phyloP scores from a whole-genome alignment of 1,139 yeast species.

The Tardiomyces depauwii region DNA sequence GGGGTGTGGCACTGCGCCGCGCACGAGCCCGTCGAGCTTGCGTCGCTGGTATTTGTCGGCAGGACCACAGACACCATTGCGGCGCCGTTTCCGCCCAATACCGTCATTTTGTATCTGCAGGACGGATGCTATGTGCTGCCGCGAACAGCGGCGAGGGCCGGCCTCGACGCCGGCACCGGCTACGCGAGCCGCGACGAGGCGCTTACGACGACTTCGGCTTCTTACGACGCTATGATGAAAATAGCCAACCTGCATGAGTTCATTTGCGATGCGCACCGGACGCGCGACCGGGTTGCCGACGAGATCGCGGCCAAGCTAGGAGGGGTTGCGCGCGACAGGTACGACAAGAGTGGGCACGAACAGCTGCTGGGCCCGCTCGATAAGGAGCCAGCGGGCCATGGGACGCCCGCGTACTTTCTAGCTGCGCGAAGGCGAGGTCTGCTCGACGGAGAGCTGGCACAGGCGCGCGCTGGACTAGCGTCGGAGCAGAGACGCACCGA shows the following conservation, averaged over 20 bases:
- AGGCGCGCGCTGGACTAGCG: neutral
- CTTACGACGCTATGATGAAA: constrained; percentile 32
- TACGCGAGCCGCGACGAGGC: constrained; percentile 4
- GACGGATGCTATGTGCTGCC: constrained; percentile 31
- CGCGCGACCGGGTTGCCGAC: constrained; percentile 15
- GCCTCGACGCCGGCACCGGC: constrained; percentile 2
- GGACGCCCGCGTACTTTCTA: neutral
- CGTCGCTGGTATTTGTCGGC: constrained; percentile 13
- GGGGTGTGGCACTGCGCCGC: neutral
- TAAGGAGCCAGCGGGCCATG: neutral
- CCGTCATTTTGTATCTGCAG: constrained; percentile 25
- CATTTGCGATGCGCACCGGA: constrained; percentile 26
- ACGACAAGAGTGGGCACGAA: neutral
- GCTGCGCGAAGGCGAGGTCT: neutral
- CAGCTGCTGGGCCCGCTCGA: neutral
- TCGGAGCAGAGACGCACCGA: neutral
- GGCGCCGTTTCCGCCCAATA: constrained; percentile 18
- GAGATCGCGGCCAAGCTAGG: constrained; percentile 6
- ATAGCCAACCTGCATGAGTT: constrained; percentile 34
- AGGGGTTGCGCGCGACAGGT: neutral
- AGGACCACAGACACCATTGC: constrained; percentile 12
- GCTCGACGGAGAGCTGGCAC: neutral
- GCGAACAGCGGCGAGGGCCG: constrained; percentile 4
- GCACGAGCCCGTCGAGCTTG: constrained; percentile 8
- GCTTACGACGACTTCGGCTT: neutral